A percentile compares a stretch with the other conserved stretches of the same genome.
Evolutionary conservation across 768 basidiomycete species (phyloP).

Genomic region (Boletus tomentosulus): DNA sequence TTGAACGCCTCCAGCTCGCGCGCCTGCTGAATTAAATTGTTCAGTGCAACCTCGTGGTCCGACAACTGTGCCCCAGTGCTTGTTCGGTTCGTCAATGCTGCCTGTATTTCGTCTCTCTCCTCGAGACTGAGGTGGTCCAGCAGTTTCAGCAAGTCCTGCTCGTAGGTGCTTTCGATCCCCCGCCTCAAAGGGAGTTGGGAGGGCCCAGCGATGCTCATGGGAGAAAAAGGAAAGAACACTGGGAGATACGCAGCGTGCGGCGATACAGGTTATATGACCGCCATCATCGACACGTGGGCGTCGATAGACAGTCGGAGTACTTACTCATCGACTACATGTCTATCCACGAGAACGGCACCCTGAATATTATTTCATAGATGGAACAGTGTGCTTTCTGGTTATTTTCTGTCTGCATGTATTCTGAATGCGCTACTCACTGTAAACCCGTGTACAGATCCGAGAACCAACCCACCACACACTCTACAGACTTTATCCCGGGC

Average conservation of each 20-base stretch:
- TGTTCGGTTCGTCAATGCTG: background rate
- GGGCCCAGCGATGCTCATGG: background rate
- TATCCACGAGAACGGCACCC: too few species aligned
- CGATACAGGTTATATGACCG: background rate
- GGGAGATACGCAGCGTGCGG: background rate
- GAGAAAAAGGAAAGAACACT: background rate
- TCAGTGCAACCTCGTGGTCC: background rate
- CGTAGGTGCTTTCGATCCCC: background rate
- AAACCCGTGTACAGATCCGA: background rate
- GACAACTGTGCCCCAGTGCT: background rate
- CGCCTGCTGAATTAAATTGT: background rate
- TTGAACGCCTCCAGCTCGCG: background rate
- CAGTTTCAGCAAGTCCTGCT: background rate
- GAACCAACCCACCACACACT: background rate
- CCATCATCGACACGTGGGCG: background rate
- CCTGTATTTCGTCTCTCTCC: background rate
- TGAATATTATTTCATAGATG: too few species aligned
- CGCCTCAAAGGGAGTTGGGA: background rate
- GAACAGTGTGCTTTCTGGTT: too few species aligned
- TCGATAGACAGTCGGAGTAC: too few species aligned
- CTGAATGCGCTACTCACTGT: too few species aligned
- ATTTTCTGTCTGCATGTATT: too few species aligned
- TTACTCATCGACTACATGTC: too few species aligned
- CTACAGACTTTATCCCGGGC: slow-evolving; percentile 1
- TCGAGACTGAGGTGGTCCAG: background rate